A percentile compares a stretch with the other conserved stretches of the same genome.
These are phyloP conservation scores for Penicillium sp. DNA, from an alignment of 2,329 filamentous ascomycete genomes.

Conservation along the genomic window DNA sequence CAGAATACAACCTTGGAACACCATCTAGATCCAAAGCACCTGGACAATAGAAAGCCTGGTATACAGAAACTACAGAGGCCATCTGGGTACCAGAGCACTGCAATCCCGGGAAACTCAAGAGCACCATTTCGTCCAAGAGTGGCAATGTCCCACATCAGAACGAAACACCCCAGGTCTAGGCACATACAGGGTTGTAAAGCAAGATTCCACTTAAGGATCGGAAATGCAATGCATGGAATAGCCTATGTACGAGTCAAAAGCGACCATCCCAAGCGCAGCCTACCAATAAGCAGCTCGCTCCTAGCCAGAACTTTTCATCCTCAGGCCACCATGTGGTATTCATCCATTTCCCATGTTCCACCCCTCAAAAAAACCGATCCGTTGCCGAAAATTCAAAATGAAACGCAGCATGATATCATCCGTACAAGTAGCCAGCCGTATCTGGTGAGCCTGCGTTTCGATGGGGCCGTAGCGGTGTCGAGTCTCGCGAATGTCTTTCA, in stretches of 20 bases:
- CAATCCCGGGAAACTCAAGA: not conserved
- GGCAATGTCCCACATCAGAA: not conserved
- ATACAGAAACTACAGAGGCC: not conserved
- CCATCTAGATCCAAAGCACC: not conserved
- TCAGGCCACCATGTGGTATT: slow-evolving; percentile 22
- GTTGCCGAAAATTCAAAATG: slow-evolving; percentile 28
- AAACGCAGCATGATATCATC: slow-evolving; percentile 32
- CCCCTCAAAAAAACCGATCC: slow-evolving; percentile 23
- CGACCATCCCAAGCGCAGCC: slow-evolving; percentile 17
- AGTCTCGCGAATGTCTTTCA: slow-evolving; percentile 21
- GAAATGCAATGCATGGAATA: slow-evolving; percentile 29
- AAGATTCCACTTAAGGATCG: slow-evolving; percentile 21
- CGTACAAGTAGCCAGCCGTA: slow-evolving; percentile 30
- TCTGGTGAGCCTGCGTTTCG: slow-evolving; percentile 27
- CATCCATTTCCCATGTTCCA: slow-evolving; percentile 22
- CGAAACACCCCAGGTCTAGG: not conserved
- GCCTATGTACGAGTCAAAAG: slow-evolving; percentile 28
- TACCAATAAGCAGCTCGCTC: slow-evolving; percentile 13
- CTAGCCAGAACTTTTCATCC: slow-evolving; percentile 23
- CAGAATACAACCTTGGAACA: not conserved
- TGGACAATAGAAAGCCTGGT: not conserved
- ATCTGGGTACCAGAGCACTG: not conserved
- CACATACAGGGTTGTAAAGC: not conserved
- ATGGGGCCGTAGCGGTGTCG: slow-evolving; percentile 23
- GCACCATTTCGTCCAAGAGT: not conserved